phyloP scores from a whole-genome alignment of 768 basidiomycete species.

The Mycena indigotica region DNA sequence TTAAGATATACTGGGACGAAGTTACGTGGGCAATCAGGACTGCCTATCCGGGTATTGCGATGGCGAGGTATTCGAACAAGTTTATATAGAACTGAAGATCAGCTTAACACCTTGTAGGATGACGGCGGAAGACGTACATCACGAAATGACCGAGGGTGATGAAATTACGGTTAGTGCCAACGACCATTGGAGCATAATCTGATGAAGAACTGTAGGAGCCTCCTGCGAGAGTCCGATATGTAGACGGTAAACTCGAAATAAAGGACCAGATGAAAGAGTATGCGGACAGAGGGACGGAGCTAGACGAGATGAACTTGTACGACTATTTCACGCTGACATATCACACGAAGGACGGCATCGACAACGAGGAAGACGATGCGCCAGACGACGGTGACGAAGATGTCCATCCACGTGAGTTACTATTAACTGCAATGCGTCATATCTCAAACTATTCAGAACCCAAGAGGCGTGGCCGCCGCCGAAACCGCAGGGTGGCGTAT shows the following conservation, averaged over 20 bases:
- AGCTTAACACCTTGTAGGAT: too few relatives aligned
- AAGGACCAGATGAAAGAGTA: conserved; percentile 12
- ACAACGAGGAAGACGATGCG: not conserved
- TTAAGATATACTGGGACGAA: conserved; percentile 31
- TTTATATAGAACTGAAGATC: too few relatives aligned
- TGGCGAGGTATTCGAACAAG: conserved; percentile 3
- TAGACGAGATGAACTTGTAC: conserved; percentile 4
- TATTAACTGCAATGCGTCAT: too few relatives aligned
- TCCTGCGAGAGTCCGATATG: not conserved
- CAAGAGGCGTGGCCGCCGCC: not conserved
- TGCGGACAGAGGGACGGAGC: not conserved
- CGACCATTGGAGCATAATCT: too few relatives aligned
- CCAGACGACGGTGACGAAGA: not conserved
- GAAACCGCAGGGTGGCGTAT: not conserved
- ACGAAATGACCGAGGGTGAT: too few relatives aligned
- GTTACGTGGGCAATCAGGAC: conserved; percentile 14
- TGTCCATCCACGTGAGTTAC: too few relatives aligned
- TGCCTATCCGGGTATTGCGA: conserved; percentile 10
- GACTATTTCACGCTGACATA: conserved; percentile 6
- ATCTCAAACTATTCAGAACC: too few relatives aligned
- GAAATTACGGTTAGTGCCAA: too few relatives aligned
- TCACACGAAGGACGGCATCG: not conserved
- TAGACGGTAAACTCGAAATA: not conserved
- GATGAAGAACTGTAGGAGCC: not conserved
- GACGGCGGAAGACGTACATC: too few relatives aligned